These are phyloP conservation scores for Pseudogymnoascus sp. DNA, from an alignment of 2,329 filamentous ascomycete species.

Conservation along the genomic window DNA sequence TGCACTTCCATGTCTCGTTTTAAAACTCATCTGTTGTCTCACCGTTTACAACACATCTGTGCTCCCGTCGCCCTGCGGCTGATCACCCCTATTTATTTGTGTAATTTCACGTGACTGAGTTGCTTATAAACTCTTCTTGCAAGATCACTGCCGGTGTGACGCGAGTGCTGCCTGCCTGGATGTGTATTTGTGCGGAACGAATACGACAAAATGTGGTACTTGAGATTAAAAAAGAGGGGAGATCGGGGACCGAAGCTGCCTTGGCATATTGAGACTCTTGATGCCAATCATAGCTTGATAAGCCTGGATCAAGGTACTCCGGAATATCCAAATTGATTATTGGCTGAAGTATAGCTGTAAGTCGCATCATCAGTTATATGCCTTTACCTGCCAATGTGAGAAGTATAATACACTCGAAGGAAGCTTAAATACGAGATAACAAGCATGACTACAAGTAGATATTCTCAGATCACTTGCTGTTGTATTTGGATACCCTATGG, in stretches of 20 bases:
- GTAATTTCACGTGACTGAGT: neutral
- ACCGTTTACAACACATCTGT: neutral
- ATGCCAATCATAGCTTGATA: too few species aligned
- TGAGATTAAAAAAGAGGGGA: neutral
- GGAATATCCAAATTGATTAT: neutral
- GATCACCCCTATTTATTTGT: neutral
- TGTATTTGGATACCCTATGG: neutral
- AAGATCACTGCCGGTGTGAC: neutral
- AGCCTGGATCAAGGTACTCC: too few species aligned
- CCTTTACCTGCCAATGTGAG: neutral
- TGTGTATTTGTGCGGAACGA: neutral
- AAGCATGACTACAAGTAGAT: neutral
- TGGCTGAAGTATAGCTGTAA: neutral
- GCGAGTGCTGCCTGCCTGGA: neutral
- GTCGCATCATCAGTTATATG: neutral
- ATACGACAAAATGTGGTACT: neutral
- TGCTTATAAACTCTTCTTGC: neutral
- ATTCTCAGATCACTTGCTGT: neutral
- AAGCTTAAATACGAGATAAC: neutral
- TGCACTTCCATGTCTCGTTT: neutral
- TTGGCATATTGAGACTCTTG: neutral
- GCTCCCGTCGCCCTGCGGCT: neutral
- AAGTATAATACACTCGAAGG: neutral
- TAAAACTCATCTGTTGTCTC: neutral
- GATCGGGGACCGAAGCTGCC: neutral